A percentile compares a stretch with the other conserved stretches of the same genome.
These are phyloP conservation scores for Cubamyces lactineus DNA, from an alignment of 768 basidiomycete species.

Conservation along the genomic window DNA sequence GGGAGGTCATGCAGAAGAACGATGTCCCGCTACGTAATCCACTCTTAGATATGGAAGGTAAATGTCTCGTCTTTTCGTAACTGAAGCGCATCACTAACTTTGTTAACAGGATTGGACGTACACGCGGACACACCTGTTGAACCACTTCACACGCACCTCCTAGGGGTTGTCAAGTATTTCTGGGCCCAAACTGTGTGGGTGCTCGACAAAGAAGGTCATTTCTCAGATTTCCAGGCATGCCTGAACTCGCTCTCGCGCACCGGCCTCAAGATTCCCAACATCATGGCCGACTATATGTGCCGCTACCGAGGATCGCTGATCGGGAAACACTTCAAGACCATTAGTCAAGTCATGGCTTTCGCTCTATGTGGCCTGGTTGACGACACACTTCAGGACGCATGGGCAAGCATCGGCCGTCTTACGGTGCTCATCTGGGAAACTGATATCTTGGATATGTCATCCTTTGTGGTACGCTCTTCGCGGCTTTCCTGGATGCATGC, in stretches of 20 bases:
- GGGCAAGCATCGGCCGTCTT: slow-evolving; percentile 28
- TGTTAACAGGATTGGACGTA: slow-evolving; percentile 36
- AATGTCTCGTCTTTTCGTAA: too few species aligned
- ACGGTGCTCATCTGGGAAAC: slow-evolving; percentile 29
- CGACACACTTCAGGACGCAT: slow-evolving; percentile 20
- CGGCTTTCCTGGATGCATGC: too few species aligned
- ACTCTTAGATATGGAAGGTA: slow-evolving; percentile 6
- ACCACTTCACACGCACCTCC: slow-evolving; percentile 39
- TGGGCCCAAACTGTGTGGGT: slow-evolving; percentile 33
- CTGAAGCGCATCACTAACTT: too few species aligned
- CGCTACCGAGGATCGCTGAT: slow-evolving; percentile 37
- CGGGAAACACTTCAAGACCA: slow-evolving; percentile 38
- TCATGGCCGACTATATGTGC: slow-evolving; percentile 38
- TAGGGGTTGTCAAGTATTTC: slow-evolving; percentile 41
- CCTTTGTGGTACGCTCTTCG: too few species aligned
- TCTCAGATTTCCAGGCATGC: slow-evolving; percentile 29
- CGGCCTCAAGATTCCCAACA: slow-evolving; percentile 32
- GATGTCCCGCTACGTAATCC: slow-evolving; percentile 14
- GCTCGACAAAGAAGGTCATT: slow-evolving; percentile 29
- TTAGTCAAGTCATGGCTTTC: slow-evolving; percentile 25
- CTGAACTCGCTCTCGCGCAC: slow-evolving; percentile 31
- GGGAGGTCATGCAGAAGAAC: slow-evolving; percentile 3
- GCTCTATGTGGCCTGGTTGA: slow-evolving; percentile 24
- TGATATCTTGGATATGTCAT: slow-evolving; percentile 26
- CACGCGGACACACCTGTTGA: slow-evolving; percentile 39